Evolutionary conservation across 345 rosid genomes (phyloP), one percentile per base, ranked within the genome.

Genomic region (Salix arbutifolia): DNA sequence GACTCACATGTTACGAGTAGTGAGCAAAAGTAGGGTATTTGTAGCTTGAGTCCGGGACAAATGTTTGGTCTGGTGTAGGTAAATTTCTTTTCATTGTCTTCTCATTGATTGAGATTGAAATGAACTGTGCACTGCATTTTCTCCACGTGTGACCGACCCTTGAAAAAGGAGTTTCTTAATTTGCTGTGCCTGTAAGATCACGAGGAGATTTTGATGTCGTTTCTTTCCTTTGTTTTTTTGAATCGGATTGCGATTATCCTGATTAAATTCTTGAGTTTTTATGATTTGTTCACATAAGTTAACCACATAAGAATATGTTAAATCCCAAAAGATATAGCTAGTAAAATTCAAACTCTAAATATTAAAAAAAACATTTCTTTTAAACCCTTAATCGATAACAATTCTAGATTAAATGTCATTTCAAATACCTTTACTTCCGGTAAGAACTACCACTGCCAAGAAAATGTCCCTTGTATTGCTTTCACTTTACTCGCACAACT

Each of bases 111-210:
- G 28, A 23, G 64, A 58, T 4, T 13, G 25, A 9, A 58, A n/a
- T 58, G 64, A 58, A 10, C 64, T n/a, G 64, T 58, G 28, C 64
- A 58, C 9, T 58, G 64, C 18, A 46, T 12, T 46, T 3, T 58
- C 64, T 23, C 25, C 26, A 75, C 84, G 25, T 72, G 79, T 81
- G 82, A 81, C 78, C 84, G 80, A 76, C 84, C 85, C 78, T 30
- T 64, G 6, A 33, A 52, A 80, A 69, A 16, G 66, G 16, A 30
- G 58, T 11, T n/a, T 19, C 66, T 69, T 4, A 13, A 4, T 65
- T 30, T 7, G 78, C 67, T 77, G 77, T 58, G 67, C 46, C 46
- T 11, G 46, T 2, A 42, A 84, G 25, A 56, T 78, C 78, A 58
- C 70, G 26, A 25, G 42, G 68, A 62, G 80, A 69, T 78, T 78